Evolutionary conservation across 2,329 filamentous ascomycete species (phyloP).

Genomic region (Chaetoscypha palmicola): DNA sequence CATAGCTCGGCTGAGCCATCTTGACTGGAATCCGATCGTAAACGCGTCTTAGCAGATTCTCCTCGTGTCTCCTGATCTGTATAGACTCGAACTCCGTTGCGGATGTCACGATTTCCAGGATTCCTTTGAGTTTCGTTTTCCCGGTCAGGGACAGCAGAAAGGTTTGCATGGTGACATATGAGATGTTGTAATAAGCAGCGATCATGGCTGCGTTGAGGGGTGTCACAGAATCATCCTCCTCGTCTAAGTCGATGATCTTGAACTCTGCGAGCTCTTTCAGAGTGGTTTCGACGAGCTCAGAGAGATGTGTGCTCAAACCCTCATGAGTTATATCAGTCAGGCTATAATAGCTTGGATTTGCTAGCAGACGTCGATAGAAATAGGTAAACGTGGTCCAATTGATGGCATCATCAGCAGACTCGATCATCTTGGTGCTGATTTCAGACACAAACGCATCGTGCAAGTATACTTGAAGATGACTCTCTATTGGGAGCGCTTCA

Average conservation of each 20-base stretch:
- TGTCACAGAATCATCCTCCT: conserved; percentile 82
- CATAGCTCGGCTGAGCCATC: conserved; percentile 77
- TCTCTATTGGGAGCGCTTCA: conserved; percentile 92
- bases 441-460: conserved; percentile 97
- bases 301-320: conserved; percentile 87
- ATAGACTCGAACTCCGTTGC: conserved; percentile 95
- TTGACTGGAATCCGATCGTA: conserved; percentile 95
- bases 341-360: conserved; percentile 95
- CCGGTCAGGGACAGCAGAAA: conserved; percentile 85
- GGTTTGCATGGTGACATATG: conserved; percentile 98
- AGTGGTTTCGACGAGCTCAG: conserved; percentile 88
- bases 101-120: conserved; percentile 93
- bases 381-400: conserved; percentile 99
- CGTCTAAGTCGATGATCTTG: conserved; percentile 92
- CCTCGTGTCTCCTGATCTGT: conserved; percentile 89
- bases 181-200: conserved; percentile 98
- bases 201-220: conserved; percentile 97
- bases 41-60: conserved; percentile 77
- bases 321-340: conserved; percentile 84
- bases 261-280: conserved; percentile 85
- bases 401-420: conserved; percentile 92
- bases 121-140: conserved; percentile 91
- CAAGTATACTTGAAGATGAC: conserved; percentile 82
- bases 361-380: conserved; percentile 89
- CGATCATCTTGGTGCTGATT: conserved; percentile 91